Conservation (phyloP, 345 rosid genomes). For the Trapa incisa region DNA sequence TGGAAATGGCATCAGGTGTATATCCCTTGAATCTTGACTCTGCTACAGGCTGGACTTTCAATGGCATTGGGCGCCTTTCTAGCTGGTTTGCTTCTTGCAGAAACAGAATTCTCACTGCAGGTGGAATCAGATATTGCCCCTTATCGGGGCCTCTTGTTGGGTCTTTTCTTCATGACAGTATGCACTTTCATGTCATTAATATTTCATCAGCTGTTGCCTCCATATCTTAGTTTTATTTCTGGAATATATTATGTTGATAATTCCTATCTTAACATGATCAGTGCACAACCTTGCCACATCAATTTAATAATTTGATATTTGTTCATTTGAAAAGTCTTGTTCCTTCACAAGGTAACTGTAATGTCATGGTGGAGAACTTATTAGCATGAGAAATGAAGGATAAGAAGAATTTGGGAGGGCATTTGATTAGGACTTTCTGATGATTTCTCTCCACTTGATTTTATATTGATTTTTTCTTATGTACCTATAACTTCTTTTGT, state of each 20-base stretch:
- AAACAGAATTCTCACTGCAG: conserved; percentile 98
- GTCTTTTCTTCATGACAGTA: conserved; percentile 99
- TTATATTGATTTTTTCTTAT: not conserved
- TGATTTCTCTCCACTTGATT: not conserved
- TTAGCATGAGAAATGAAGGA: not conserved
- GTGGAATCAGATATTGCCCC: conserved; percentile 99
- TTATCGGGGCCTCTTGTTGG: conserved; percentile 90
- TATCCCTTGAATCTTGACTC: not conserved
- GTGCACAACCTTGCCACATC: not conserved
- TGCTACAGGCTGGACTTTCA: conserved; percentile 90
- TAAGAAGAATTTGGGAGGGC: not conserved
- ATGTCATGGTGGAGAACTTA: not conserved
- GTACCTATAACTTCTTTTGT: not conserved
- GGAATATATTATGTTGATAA: not conserved
- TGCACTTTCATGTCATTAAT: conserved; percentile 9
- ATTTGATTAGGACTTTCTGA: not conserved
- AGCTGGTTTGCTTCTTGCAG: conserved; percentile 98
- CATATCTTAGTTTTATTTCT: not conserved
- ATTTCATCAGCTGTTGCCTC: conserved; percentile 4
- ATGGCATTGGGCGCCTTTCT: conserved; percentile 98
- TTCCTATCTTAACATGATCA: not conserved
- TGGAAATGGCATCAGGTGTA: not conserved
- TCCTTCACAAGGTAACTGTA: not conserved
- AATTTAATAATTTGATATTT: not conserved
- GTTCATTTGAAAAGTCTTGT: not conserved